Percentiles rank a stretch among this genome's conserved stretches.
Evolutionary conservation across 345 rosid genomes (phyloP).

Genomic region (Dipteronia dyeriana): DNA sequence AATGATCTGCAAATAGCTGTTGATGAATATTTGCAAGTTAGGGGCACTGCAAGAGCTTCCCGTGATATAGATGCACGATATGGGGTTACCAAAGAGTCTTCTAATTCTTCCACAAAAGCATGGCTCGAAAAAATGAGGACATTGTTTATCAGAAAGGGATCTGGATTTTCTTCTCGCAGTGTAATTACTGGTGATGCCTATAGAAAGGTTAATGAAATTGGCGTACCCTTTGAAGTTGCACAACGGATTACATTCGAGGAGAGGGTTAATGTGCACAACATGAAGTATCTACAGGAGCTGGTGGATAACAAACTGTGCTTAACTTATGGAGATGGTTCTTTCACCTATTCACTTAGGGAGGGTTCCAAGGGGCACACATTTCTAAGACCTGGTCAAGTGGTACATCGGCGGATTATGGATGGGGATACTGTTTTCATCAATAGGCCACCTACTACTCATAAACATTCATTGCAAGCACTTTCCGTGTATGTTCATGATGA

Average conservation of each 20-base stretch:
- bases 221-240: constrained; percentile 82
- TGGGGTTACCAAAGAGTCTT: constrained; percentile 56
- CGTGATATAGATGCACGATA: constrained; percentile 60
- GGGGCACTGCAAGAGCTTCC: constrained; percentile 78
- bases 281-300: constrained; percentile 57
- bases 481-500: constrained; percentile 90
- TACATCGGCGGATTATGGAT: constrained; percentile 85
- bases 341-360: constrained; percentile 78
- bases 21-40: constrained; percentile 67
- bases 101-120: constrained; percentile 71
- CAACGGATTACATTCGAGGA: constrained; percentile 90
- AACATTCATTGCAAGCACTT: constrained; percentile 91
- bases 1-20: constrained; percentile 70
- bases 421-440: constrained; percentile 92
- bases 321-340: constrained; percentile 72
- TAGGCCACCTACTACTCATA: constrained; percentile 95
- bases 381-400: constrained; percentile 80
- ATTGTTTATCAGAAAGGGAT: constrained; percentile 85
- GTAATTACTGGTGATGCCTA: constrained; percentile 95
- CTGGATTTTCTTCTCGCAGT: constrained; percentile 95
- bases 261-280: constrained; percentile 71
- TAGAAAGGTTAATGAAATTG: constrained; percentile 75
- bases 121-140: constrained; percentile 94
- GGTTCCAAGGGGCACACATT: constrained; percentile 89
- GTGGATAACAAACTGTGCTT: constrained; percentile 77